Evolutionary conservation across 495 filamentous ascomycete species (phyloP), one percentile per base, ranked within the genome.

Genomic region (Xanthoparmelia taractica): DNA sequence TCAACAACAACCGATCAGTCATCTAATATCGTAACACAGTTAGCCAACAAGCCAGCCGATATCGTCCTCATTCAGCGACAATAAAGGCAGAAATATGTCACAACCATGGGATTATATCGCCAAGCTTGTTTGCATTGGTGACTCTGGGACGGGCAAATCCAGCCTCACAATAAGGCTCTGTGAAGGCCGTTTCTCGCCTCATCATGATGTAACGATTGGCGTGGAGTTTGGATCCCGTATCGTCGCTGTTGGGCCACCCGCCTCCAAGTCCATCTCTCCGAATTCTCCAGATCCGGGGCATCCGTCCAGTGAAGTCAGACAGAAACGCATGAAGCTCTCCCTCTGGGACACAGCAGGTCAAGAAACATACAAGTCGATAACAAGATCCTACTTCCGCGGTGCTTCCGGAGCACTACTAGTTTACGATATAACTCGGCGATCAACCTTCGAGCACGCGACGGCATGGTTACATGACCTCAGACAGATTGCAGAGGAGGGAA

Each of bases 311-410:
- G n/a, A 27, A 40, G 71, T 69, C 13, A 86, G 89, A 73, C 90
- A 91, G 69, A 85, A 87, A 73, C 50, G 50, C 17, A 84, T 84
- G 78, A 84, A 84, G 65, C 77, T 90, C 10, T 87, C 85, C 2
- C 75, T 98, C 18, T 97, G 94, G 94, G 94, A 98, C 73, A 98
- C 94, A 0, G 94, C 94, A 31, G 94, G 94, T 6, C 94, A 98
- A 71, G 94, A 98, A 79, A 96, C 90, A 15, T 96, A 96, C 78
- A 95, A 95, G 71, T 91, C 88, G 57, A 92, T 98, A 64, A 98
- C 94, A 8, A 85, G 91, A 31, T 91, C 87, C 55, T 98, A 98
- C 76, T 98, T 98, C 76, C 86, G 94, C 36, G 94, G 94, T 67
- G 67, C 67, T 23, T 90, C 86, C 0, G 93, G 94, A 50, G 94